These are phyloP conservation scores for Solanum hybrid DNA, from an alignment of 305 asterid species.

Conservation along the genomic window DNA sequence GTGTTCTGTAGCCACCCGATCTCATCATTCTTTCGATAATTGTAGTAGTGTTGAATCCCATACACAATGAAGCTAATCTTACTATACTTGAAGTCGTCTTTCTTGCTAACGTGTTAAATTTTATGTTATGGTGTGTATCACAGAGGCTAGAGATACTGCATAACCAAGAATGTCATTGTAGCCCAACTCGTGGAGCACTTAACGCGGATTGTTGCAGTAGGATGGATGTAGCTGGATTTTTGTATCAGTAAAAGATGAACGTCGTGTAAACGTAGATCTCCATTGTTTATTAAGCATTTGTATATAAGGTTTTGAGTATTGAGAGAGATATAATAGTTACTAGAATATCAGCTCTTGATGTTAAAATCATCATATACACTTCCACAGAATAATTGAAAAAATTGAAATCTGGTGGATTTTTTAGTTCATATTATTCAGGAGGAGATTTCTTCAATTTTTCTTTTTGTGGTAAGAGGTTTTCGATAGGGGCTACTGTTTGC, in stretches of 20 bases:
- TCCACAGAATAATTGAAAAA: not conserved
- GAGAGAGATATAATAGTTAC: not conserved
- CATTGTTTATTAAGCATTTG: not conserved
- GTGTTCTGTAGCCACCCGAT: not conserved
- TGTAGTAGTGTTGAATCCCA: not conserved
- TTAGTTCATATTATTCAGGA: not conserved
- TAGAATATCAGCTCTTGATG: not conserved
- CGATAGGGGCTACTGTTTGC: not conserved
- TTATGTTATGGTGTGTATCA: not conserved
- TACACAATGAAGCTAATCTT: not conserved
- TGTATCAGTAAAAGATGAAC: not conserved
- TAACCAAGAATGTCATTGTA: slow-evolving; percentile 2
- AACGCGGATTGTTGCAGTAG: not conserved
- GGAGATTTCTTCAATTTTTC: not conserved
- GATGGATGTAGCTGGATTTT: not conserved
- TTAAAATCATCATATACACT: not conserved
- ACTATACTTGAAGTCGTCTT: not conserved
- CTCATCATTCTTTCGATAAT: not conserved
- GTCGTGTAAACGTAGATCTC: not conserved
- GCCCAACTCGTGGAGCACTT: not conserved
- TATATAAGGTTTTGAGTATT: not conserved
- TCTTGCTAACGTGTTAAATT: not conserved
- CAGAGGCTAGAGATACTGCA: not conserved
- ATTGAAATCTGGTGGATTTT: not conserved
- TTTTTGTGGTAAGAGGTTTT: not conserved